Percentiles rank a stretch among this genome's conserved stretches.
Conservation (phyloP, 768 basidiomycete species). For the Hypsizygus marmoreus region DNA sequence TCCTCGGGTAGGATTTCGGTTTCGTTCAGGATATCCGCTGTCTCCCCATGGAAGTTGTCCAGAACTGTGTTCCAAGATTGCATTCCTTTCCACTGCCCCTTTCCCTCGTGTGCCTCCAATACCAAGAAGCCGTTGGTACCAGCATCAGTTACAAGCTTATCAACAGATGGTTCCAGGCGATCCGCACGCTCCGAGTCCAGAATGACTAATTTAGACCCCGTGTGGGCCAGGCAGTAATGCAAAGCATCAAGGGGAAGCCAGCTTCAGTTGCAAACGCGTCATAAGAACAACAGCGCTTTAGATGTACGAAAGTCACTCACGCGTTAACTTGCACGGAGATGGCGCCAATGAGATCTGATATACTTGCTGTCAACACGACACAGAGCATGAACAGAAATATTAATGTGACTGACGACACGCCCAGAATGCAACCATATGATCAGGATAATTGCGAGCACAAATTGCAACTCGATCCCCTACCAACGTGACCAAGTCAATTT, state of each 20-base stretch:
- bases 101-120: constrained; percentile 34
- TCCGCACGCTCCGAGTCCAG: constrained; percentile 49
- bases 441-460: constrained; percentile 50
- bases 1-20: constrained; percentile 44
- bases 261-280: constrained; percentile 16
- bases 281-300: background rate
- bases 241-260: constrained; percentile 45
- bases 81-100: constrained; percentile 45
- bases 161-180: constrained; percentile 28
- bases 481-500: background rate
- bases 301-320: constrained; percentile 25
- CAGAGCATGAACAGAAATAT: background rate
- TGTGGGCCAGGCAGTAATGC: constrained; percentile 45
- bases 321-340: constrained; percentile 50
- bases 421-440: constrained; percentile 49
- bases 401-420: constrained; percentile 40
- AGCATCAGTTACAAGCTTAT: constrained; percentile 28
- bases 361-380: background rate
- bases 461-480: constrained; percentile 47
- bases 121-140: constrained; percentile 43
- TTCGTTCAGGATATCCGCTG: constrained; percentile 29
- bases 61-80: constrained; percentile 37
- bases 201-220: constrained; percentile 44
- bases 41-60: constrained; percentile 32
- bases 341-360: constrained; percentile 47